Percentiles rank a stretch among this genome's conserved stretches.
Evolutionary conservation across 306 rosid species (phyloP).

Genomic region (Nissolia schottii): DNA sequence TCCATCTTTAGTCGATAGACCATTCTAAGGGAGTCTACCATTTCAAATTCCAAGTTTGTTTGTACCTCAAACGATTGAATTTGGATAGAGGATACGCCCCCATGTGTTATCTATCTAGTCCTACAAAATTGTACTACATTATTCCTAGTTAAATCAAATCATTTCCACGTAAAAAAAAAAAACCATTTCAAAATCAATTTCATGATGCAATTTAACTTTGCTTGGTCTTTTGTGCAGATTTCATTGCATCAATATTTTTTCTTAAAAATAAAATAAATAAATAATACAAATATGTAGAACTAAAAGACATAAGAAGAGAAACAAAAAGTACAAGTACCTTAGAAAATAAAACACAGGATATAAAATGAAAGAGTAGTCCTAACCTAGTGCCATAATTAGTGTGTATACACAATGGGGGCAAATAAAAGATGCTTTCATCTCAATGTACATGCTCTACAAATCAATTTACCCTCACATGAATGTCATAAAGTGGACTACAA

Average conservation of each 20-base stretch:
- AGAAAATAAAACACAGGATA: not conserved
- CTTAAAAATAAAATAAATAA: not conserved
- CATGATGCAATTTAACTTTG: not conserved
- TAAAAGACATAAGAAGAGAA: not conserved
- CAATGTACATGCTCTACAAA: conserved; percentile 44
- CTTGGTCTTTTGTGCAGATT: not conserved
- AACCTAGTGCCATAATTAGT: not conserved
- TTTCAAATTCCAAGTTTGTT: too few relatives aligned
- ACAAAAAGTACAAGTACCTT: conserved; percentile 4
- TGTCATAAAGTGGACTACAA: conserved; percentile 32
- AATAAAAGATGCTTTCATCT: conserved; percentile 33
- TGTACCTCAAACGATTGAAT: too few relatives aligned
- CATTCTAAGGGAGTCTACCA: too few relatives aligned
- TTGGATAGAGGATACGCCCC: too few relatives aligned
- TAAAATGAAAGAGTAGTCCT: not conserved
- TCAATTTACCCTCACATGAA: conserved; percentile 38
- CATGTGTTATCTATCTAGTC: too few relatives aligned
- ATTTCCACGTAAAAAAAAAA: too few relatives aligned
- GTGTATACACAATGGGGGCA: conserved; percentile 11
- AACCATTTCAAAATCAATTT: not conserved
- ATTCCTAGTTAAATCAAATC: too few relatives aligned
- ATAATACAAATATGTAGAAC: not conserved
- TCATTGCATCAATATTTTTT: not conserved
- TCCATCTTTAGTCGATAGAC: not conserved
- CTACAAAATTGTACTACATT: too few relatives aligned